Base-by-base conservation (phyloP, 768 basidiomycete species). In the Mycena vulgaris region DNA sequence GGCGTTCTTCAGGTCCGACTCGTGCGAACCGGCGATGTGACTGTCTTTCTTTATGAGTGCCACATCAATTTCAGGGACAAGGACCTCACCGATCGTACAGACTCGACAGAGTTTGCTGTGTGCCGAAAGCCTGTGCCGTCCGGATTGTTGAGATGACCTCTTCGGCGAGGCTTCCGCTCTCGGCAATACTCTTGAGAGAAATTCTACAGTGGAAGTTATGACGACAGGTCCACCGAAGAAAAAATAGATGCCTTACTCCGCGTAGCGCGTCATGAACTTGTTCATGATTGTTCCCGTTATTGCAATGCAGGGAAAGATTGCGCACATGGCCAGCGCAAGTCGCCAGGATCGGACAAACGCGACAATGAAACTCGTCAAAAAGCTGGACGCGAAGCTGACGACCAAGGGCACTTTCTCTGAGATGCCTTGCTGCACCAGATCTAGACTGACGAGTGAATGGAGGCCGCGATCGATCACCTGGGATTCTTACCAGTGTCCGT, bases 81-180 rank as follows among this genome's bases (percentile, higher is more conserved):
- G n/a, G n/a, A n/a, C n/a, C n/a, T n/a, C n/a, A n/a, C n/a, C n/a
- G n/a, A 75, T 95, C 88, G 78, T 97, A 99, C 23, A 94, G 80
- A 7, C 73, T 72, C 2, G 89, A 75, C 51, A 99, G 84, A 35
- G 85, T 86, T 7, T 77, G 82, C 80, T 96, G 94, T 0, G 91
- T 92, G 48, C 95, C 95, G 74, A 99, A 99, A 0, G 97, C 96
- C 69, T 97, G 94, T 3, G 94, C 90, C 1, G 95, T 97, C 23
- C 96, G 91, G 67, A 98, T 84, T 48, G 93, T 93, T 0, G 94
- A 93, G 67, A 99, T 94, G 73, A 95, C 95, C 79, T 98, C 97
- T 80, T 99, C 97, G 0, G 96, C 96, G 19, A 98, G 77, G 11
- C 89, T 91, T 37, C 96, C 96, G 23, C 91, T 91, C 14, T 90